These are phyloP conservation scores for Globisporangium irregulare DNA, from an alignment of 352 stramenopile species.

Conservation along the genomic window DNA sequence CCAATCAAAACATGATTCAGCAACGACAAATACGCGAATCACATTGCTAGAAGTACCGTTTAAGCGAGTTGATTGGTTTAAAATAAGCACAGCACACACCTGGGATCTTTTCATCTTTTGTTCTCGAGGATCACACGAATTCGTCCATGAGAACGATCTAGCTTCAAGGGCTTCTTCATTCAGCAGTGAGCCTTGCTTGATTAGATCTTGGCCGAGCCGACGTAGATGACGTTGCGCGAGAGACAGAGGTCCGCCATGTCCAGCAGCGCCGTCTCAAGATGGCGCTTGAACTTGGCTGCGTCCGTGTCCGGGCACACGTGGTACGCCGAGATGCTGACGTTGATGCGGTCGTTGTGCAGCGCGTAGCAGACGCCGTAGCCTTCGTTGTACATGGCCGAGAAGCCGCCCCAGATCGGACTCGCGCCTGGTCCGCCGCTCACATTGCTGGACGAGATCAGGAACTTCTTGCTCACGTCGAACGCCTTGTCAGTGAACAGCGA, in stretches of 20 bases:
- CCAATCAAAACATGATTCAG: conserved; percentile 19
- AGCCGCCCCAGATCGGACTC: conserved; percentile 96
- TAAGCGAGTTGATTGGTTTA: conserved; percentile 26
- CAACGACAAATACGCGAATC: neutral
- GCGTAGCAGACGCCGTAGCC: conserved; percentile 96
- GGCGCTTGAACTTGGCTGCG: conserved; percentile 84
- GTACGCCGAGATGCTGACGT: conserved; percentile 94
- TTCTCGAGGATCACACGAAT: neutral
- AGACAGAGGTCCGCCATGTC: conserved; percentile 95
- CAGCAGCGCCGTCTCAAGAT: conserved; percentile 92
- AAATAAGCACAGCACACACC: neutral
- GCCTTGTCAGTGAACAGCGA: conserved; percentile 93
- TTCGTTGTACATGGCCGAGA: conserved; percentile 94
- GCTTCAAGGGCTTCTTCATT: neutral
- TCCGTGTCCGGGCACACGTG: conserved; percentile 77
- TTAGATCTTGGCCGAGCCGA: conserved; percentile 86
- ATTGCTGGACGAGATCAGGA: conserved; percentile 94
- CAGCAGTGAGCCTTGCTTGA: neutral
- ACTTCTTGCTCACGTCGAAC: conserved; percentile 94
- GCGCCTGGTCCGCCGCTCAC: conserved; percentile 91
- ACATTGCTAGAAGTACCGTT: neutral
- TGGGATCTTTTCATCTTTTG: neutral
- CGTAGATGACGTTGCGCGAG: conserved; percentile 87
- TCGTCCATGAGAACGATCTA: too few relatives aligned
- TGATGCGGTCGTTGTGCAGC: conserved; percentile 92